phyloP scores from a whole-genome alignment of 192 early-diverging fungal genomes.

The Coemansia sp. region DNA sequence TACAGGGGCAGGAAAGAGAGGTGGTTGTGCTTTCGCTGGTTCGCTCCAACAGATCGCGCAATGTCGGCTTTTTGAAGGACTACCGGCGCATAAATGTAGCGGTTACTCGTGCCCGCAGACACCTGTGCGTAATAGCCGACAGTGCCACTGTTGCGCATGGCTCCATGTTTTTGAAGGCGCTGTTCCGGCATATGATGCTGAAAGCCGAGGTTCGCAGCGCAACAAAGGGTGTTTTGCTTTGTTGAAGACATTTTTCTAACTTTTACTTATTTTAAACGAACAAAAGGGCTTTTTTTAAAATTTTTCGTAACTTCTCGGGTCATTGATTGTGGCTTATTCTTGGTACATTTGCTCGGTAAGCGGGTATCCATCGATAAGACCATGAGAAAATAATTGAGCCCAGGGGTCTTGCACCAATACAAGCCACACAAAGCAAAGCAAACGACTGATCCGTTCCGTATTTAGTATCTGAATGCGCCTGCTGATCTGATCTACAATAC shows the following conservation, averaged over 20 bases:
- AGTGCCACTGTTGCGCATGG: slow-evolving; percentile 59
- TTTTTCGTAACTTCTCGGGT: too few relatives aligned
- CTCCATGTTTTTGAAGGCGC: slow-evolving; percentile 53
- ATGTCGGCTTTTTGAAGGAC: slow-evolving; percentile 74
- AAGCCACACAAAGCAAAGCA: too few relatives aligned
- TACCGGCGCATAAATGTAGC: slow-evolving; percentile 86
- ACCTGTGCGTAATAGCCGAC: slow-evolving; percentile 83
- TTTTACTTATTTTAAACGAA: too few relatives aligned
- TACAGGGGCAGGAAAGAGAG: slow-evolving; percentile 91
- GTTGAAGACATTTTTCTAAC: background rate
- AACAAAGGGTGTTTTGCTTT: slow-evolving; percentile 2
- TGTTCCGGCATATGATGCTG: slow-evolving; percentile 54
- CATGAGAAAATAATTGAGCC: too few relatives aligned
- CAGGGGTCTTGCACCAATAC: too few relatives aligned
- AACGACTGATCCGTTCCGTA: too few relatives aligned
- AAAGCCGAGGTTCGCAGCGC: slow-evolving; percentile 53
- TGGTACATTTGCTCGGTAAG: too few relatives aligned
- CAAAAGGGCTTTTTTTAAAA: too few relatives aligned
- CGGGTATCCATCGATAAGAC: too few relatives aligned
- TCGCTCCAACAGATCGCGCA: slow-evolving; percentile 69
- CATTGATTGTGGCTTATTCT: too few relatives aligned
- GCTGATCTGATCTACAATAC: too few relatives aligned
- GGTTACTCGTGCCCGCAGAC: slow-evolving; percentile 82
- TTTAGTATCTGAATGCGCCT: too few relatives aligned
- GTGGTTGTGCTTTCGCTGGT: slow-evolving; percentile 80